Percentiles rank a stretch among this genome's conserved stretches.
Conservation (phyloP, 768 basidiomycete species). For the Amanita phalloides region DNA sequence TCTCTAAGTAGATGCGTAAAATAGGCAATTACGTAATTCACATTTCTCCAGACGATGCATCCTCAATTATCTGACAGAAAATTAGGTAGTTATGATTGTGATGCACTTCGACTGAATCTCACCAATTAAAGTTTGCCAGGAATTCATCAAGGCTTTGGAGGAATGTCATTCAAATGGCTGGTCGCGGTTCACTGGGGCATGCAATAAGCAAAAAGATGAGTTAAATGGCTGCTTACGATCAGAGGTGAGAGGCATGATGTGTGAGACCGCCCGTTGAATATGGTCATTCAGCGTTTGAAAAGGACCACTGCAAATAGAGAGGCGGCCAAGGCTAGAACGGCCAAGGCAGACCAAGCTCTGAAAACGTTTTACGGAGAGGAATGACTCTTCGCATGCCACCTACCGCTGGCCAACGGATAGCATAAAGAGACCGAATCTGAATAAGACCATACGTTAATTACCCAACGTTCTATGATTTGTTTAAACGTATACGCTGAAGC, state of each 20-base stretch:
- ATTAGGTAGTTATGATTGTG: constrained; percentile 24
- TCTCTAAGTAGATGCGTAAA: neutral
- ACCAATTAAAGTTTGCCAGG: constrained; percentile 45
- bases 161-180: constrained; percentile 55
- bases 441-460: constrained; percentile 20
- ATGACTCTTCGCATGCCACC: constrained; percentile 14
- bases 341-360: constrained; percentile 48
- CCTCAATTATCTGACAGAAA: constrained; percentile 63
- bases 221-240: constrained; percentile 60
- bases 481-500: too few species aligned
- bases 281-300: constrained; percentile 36
- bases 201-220: constrained; percentile 57
- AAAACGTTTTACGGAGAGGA: constrained; percentile 46
- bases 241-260: constrained; percentile 38
- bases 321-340: constrained; percentile 42
- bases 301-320: constrained; percentile 53
- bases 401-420: neutral
- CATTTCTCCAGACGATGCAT: constrained; percentile 36
- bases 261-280: constrained; percentile 5
- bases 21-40: neutral
- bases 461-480: too few species aligned
- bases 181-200: constrained; percentile 58
- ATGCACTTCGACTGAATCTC: constrained; percentile 1
- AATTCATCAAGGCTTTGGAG: constrained; percentile 70
- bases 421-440: neutral